phyloP scores from a whole-genome alignment of 192 early-diverging fungal genomes.

The Umbelopsis sp. region DNA sequence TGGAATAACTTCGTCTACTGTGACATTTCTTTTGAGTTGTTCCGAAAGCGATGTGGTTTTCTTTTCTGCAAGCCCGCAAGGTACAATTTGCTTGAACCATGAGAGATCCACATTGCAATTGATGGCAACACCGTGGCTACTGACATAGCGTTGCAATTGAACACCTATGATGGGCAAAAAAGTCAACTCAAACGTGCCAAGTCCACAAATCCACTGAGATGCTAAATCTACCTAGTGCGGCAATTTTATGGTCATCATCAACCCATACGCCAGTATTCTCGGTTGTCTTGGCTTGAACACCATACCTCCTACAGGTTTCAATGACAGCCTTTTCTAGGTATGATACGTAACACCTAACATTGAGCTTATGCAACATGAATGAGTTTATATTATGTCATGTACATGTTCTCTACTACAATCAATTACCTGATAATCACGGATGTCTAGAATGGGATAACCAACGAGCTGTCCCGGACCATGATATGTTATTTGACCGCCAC shows the following conservation, averaged over 20 bases:
- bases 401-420: background rate
- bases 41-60: constrained; percentile 71
- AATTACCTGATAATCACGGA: constrained; percentile 68
- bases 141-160: constrained; percentile 85
- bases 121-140: constrained; percentile 91
- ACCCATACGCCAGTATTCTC: constrained; percentile 95
- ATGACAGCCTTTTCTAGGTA: constrained; percentile 79
- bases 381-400: background rate
- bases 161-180: constrained; percentile 54
- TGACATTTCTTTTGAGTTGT: constrained; percentile 41
- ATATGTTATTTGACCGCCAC: constrained; percentile 95
- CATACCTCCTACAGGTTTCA: constrained; percentile 65
- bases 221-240: constrained; percentile 74
- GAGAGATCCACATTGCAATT: constrained; percentile 89
- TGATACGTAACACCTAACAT: constrained; percentile 77
- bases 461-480: constrained; percentile 98
- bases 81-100: constrained; percentile 90
- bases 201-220: no score
- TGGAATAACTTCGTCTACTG: constrained; percentile 57
- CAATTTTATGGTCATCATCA: constrained; percentile 80
- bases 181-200: no score
- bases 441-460: constrained; percentile 87
- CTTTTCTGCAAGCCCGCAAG: constrained; percentile 85
- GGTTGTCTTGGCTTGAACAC: constrained; percentile 63
- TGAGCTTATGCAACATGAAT: constrained; percentile 41